Percentiles rank a stretch among this genome's conserved stretches.
phyloP scores from a whole-genome alignment of 148 eudicot genomes.

The Rhododendron griersonianum region DNA sequence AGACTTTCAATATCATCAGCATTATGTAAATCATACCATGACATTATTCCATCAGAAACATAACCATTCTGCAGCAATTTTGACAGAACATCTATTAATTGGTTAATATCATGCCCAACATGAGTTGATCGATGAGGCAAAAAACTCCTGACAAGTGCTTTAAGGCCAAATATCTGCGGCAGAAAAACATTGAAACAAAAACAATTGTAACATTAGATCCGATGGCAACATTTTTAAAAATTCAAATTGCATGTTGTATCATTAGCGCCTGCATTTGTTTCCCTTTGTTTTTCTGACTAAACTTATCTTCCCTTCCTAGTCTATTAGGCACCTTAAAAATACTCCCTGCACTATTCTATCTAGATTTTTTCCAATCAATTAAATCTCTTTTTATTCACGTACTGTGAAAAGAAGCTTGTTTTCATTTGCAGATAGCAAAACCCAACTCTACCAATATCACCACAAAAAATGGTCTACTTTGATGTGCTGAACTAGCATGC shows the following conservation, averaged over 20 bases:
- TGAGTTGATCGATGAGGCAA: conserved; percentile 48
- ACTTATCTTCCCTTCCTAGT: not conserved
- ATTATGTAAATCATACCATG: conserved; percentile 43
- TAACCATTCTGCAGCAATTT: conserved; percentile 56
- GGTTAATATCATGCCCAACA: conserved; percentile 19
- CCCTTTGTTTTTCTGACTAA: not conserved
- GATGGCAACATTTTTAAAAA: not conserved
- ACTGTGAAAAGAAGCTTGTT: not conserved
- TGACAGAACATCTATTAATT: not conserved
- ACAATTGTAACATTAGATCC: not conserved
- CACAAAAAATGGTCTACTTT: not conserved
- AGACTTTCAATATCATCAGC: not conserved
- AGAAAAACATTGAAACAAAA: not conserved
- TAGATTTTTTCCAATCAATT: not conserved
- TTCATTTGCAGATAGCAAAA: not conserved
- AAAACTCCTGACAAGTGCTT: conserved; percentile 72
- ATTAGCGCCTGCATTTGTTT: not conserved
- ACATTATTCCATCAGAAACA: conserved; percentile 33
- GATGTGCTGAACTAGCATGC: not conserved
- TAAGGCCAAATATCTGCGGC: conserved; percentile 73
- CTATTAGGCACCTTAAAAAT: not conserved
- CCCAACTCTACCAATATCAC: not conserved
- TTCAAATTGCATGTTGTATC: not conserved
- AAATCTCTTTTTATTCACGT: not conserved
- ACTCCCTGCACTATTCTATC: not conserved